Percentiles rank a stretch among this genome's conserved stretches.
Conservation (phyloP, 805 yeast genomes). For the Teunomyces cretensis region DNA sequence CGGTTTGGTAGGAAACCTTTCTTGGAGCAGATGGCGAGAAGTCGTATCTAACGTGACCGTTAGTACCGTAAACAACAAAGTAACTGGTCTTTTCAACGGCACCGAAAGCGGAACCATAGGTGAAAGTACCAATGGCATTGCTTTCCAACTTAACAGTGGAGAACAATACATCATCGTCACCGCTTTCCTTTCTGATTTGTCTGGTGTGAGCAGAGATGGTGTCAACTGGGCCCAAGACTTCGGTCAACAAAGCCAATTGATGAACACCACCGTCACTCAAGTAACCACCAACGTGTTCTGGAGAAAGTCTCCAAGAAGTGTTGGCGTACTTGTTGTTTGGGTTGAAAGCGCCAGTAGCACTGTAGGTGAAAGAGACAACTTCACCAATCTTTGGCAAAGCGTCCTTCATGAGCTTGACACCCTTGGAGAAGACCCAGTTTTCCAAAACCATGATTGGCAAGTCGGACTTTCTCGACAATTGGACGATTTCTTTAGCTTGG, state of each 20-base stretch:
- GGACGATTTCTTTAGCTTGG: constrained; percentile 80
- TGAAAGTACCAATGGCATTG: constrained; percentile 78
- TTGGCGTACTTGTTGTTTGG: constrained; percentile 56
- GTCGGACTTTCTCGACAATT: constrained; percentile 57
- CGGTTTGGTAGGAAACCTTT: constrained; percentile 35
- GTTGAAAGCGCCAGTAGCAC: constrained; percentile 72
- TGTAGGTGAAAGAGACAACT: constrained; percentile 65
- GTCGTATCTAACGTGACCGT: constrained; percentile 72
- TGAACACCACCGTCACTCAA: constrained; percentile 96
- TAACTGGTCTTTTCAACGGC: constrained; percentile 68
- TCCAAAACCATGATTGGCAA: constrained; percentile 78
- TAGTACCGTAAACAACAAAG: constrained; percentile 73
- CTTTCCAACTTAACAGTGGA: constrained; percentile 61
- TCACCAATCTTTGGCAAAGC: constrained; percentile 73
- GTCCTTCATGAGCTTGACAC: constrained; percentile 54
- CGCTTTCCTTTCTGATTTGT: constrained; percentile 75
- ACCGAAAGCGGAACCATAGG: constrained; percentile 85
- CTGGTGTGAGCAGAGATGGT: constrained; percentile 72
- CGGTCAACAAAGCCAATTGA: constrained; percentile 84
- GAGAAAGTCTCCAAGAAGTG: constrained; percentile 86
- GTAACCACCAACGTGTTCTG: constrained; percentile 91
- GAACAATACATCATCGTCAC: constrained; percentile 78
- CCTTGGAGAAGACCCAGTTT: constrained; percentile 76
- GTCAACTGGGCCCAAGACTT: constrained; percentile 71
- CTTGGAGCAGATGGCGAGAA: constrained; percentile 50